Evolutionary conservation across 164 flowering plant genomes (phyloP).

Genomic region (Tinospora cordifolia): DNA sequence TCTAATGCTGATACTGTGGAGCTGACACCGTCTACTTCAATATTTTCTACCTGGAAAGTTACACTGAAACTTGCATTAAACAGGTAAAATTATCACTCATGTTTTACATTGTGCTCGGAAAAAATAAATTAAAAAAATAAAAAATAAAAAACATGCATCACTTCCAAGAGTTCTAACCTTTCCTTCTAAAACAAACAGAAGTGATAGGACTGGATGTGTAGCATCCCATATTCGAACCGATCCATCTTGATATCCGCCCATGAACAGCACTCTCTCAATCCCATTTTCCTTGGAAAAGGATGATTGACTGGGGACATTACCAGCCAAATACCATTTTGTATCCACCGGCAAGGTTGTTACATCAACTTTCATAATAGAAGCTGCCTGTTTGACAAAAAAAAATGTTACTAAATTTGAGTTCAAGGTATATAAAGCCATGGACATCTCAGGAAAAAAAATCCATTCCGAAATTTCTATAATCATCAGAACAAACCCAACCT

Average conservation of each 20-base stretch:
- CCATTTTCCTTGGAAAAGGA: slow-evolving; percentile 26
- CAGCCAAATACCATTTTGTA: slow-evolving; percentile 66
- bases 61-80: background rate
- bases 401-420: background rate
- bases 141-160: background rate
- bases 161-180: slow-evolving; percentile 41
- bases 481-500: background rate
- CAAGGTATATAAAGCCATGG: background rate
- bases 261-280: slow-evolving; percentile 43
- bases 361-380: slow-evolving; percentile 24
- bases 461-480: background rate
- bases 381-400: slow-evolving; percentile 28
- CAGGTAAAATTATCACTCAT: background rate
- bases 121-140: background rate
- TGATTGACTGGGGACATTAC: slow-evolving; percentile 53
- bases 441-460: background rate
- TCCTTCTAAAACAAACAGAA: slow-evolving; percentile 37
- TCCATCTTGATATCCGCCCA: slow-evolving; percentile 80
- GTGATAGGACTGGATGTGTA: slow-evolving; percentile 53
- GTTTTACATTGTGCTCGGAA: background rate
- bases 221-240: slow-evolving; percentile 81
- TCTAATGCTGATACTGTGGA: slow-evolving; percentile 59
- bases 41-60: slow-evolving; percentile 40
- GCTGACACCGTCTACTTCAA: slow-evolving; percentile 39
- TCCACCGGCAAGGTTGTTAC: slow-evolving; percentile 21